A percentile compares a stretch with the other conserved stretches of the same genome.
phyloP scores from a whole-genome alignment of 129 eudicot species.

The Pulicaria dysenterica region DNA sequence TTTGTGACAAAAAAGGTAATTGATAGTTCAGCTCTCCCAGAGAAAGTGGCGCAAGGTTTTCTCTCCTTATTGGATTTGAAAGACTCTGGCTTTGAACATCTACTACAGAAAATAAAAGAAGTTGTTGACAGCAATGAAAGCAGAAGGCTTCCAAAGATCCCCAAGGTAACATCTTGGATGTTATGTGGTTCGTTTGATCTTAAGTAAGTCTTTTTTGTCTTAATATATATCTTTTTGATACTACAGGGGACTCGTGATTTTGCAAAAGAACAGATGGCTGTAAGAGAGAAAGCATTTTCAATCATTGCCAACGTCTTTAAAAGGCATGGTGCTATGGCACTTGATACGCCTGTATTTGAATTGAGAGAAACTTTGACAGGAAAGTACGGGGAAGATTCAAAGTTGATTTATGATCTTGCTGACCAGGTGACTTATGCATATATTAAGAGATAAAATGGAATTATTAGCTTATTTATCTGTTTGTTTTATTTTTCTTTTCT shows the following conservation, averaged over 20 bases:
- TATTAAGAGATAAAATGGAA: neutral
- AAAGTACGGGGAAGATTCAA: conserved; percentile 96
- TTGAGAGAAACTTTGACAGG: conserved; percentile 90
- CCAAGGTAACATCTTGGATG: conserved; percentile 51
- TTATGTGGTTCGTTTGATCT: neutral
- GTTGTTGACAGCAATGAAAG: conserved; percentile 90
- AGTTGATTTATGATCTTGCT: conserved; percentile 89
- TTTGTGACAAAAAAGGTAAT: conserved; percentile 22
- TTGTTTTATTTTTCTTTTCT: neutral
- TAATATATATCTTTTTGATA: conserved; percentile 3
- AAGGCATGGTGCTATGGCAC: conserved; percentile 88
- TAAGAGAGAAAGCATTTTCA: conserved; percentile 80
- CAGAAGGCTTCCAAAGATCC: conserved; percentile 91
- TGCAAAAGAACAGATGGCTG: conserved; percentile 90
- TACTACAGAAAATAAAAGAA: conserved; percentile 67
- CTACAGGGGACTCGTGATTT: conserved; percentile 95
- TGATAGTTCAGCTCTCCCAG: conserved; percentile 30
- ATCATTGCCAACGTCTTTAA: conserved; percentile 68
- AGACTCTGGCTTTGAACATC: conserved; percentile 41
- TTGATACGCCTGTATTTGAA: conserved; percentile 98
- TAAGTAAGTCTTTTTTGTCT: neutral
- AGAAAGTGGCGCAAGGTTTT: conserved; percentile 43
- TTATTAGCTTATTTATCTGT: neutral
- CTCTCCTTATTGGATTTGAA: conserved; percentile 53
- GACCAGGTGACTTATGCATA: conserved; percentile 65